Percentiles rank a stretch among this genome's conserved stretches.
Conservation (phyloP, 495 filamentous ascomycete genomes). For the Neurospora sp. region DNA sequence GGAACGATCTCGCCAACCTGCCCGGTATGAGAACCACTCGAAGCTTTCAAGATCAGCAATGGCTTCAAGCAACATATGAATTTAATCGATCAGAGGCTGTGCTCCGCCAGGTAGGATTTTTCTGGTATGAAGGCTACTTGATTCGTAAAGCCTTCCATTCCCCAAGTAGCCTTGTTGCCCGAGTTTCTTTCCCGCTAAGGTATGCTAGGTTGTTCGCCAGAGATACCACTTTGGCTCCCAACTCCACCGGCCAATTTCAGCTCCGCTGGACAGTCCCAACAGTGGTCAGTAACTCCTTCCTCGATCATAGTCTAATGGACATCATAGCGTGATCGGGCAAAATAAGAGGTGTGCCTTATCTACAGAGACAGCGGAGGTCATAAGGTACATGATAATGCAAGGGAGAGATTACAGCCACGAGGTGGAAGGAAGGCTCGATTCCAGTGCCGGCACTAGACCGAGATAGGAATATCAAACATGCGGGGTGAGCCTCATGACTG, state of each 20-base stretch:
- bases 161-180: no score
- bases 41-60: background rate
- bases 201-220: no score
- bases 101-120: no score
- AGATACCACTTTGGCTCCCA: no score
- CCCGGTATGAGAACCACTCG: background rate
- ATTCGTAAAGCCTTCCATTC: no score
- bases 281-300: background rate
- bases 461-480: background rate
- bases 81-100: no score
- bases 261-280: background rate
- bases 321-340: background rate
- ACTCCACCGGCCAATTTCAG: background rate
- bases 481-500: background rate
- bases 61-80: no score
- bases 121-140: no score
- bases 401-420: background rate
- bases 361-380: background rate
- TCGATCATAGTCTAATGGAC: background rate
- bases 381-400: background rate
- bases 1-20: background rate
- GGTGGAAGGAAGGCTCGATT: background rate
- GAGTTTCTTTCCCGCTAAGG: no score
- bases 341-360: background rate
- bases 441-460: background rate